Base-by-base conservation (phyloP, 352 stramenopile genomes). In the Phytophthora melonis region DNA sequence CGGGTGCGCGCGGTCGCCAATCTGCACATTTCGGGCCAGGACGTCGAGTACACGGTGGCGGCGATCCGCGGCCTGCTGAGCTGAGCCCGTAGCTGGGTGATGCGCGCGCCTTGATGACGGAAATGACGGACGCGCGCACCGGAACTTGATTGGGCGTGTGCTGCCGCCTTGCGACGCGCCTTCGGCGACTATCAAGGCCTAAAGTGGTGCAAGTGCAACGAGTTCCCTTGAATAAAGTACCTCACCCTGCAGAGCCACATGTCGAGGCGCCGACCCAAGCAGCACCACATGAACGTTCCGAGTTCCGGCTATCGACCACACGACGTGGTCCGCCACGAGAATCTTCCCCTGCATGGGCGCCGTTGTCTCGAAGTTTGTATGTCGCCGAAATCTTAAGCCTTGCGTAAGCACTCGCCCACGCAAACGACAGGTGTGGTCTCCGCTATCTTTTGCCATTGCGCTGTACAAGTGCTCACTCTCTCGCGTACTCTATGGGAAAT, bases 1-100 rank as follows among this genome's bases (percentile, higher is more conserved):
- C 84, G 83, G 32, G 73, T 96, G 30, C 87, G 89, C 16, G 87
- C 77, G 0, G 89, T 94, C 43, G 92, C 87, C 14, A 92, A 96
- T 63, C 72, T 96, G 53, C 87, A 96, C 74, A 75, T 96, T 39
- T 83, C 84, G 5, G 39, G 66, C 2, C 68, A 89, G 8, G 89
- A 95, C 63, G 75, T 96, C 36, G 77, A 84, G 39, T 92, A 93
- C 68, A 80, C 76, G 1, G 66, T 96, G 47, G 55, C 77, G 11
- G 81, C 87, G 3, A 75, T 93, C 63, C 83, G 80, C 8, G 76
- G 81, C 66, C 78, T 94, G 58, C 63, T 95, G 58, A 78, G 76
- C 34, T 79, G 67, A 79, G 61, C 66, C 32, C 68, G 27, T 6
- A 41, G 47, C 41, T 59, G 39, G 36, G 39, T 61, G 49, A 36